Base-by-base conservation (phyloP, 768 basidiomycete genomes). In the Mycena metata region DNA sequence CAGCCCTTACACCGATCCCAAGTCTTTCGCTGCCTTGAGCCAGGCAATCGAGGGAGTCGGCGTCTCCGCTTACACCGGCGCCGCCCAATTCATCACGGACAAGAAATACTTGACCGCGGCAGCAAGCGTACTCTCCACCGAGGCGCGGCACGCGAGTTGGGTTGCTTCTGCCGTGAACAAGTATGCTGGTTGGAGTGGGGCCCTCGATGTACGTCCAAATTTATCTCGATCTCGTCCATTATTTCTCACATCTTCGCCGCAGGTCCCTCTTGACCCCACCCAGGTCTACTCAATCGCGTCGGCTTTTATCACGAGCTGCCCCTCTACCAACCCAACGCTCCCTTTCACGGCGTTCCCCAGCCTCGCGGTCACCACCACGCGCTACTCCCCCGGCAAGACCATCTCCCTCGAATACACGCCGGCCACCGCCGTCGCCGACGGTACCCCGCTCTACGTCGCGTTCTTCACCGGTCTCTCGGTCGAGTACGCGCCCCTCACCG, bases 91-190 rank as follows among this genome's bases (percentile, higher is more conserved):
- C 64, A 82, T 90, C 75, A 74, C 76, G 56, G 79, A 82, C 76
- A 80, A 81, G 65, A 79, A 76, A 21, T 85, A 84, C 76, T 73
- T 88, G n/a, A 83, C 86, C 30, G 85, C 84, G 19, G 88, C 88
- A 8, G 89, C 84, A 5, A 82, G 83, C 56, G 86, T 91, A 69
- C 82, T 90, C 51, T 80, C 87, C 45, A 86, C 85, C 51, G 89
- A 92, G 74, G 84, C 88, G 46, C 83, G 89, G 45, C 89, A 91
- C 67, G 84, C 85, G 13, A 79, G 83, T 41, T 91, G 89, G 88
- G 72, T 90, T 30, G 79, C 81, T 23, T 77, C 82, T 16, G 81
- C 84, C 33, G 81, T 86, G 26, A 78, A 82, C 71, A 79, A 82
- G 51, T 76, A 76, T 10, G 74, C 80, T 19, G 78, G 83, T 1